Evolutionary conservation across 148 eudicot genomes (phyloP).

Genomic region (Arbutus unedo): DNA sequence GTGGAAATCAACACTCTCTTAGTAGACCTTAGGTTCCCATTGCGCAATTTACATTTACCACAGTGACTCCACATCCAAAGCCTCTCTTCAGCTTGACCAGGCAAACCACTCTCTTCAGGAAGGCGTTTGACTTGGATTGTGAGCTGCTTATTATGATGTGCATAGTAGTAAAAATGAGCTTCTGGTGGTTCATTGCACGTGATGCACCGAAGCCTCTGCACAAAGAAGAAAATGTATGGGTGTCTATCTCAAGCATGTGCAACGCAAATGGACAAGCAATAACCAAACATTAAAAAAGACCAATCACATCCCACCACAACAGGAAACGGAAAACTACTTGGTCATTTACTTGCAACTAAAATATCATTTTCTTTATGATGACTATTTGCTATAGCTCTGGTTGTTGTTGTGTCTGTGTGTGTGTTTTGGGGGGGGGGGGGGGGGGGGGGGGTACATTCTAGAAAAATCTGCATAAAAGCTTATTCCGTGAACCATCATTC

Average conservation of each 20-base stretch:
- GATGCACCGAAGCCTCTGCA: conserved; percentile 60
- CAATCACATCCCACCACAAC: not conserved
- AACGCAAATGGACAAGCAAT: not conserved
- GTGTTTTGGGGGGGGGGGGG: no score
- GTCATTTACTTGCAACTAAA: not conserved
- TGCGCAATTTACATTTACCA: conserved; percentile 62
- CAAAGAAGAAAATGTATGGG: conserved; percentile 15
- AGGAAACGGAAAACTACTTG: not conserved
- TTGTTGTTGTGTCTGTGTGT: no score
- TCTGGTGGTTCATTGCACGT: conserved; percentile 64
- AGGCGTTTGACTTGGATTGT: conserved; percentile 66
- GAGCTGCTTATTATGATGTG: conserved; percentile 86
- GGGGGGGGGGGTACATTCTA: no score
- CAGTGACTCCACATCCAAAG: conserved; percentile 99
- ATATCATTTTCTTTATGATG: not conserved
- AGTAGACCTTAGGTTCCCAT: conserved; percentile 52
- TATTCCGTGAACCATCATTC: not conserved
- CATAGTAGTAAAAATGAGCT: conserved; percentile 75
- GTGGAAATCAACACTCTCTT: conserved; percentile 78
- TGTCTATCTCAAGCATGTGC: conserved; percentile 8
- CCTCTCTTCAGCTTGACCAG: conserved; percentile 73
- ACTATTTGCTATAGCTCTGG: not conserved
- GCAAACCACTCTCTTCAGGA: conserved; percentile 37
- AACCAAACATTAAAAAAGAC: not conserved
- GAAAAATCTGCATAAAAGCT: not conserved